Base-by-base conservation (phyloP, 495 filamentous ascomycete species). In the Penicillium canariense region DNA sequence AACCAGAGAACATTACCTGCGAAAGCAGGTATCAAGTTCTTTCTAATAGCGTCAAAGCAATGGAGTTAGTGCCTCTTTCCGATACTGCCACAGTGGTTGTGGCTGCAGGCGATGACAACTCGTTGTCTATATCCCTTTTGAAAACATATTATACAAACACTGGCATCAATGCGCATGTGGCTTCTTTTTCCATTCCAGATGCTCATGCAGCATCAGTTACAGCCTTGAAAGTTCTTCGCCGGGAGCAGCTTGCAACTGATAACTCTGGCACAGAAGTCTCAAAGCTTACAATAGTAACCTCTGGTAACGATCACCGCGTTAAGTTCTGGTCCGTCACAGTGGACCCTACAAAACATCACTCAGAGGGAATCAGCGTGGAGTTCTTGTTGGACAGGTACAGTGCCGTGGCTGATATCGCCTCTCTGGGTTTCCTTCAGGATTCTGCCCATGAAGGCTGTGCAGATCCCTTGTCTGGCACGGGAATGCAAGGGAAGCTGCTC, bases 61-160 rank as follows among this genome's bases (percentile, higher is more conserved):
- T 84, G 23, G 65, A 77, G 5, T 25, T 73, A 11, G 55, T 76
- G 2, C 52, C 60, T 2, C 48, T 68, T 1, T 72, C 63, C 1
- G 62, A 58, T n/a, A 56, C 55, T 0, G 42, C 50, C 2, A 77
- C 73, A 26, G 30, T 93, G 8, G 55, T 93, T 15, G 65, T 86
- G n/a, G 87, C 88, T 0, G 90, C 88, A 14, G 89, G 92, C 5
- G 92, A 97, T 58, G 92, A 96, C 60, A 91, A 91, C 58, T 85
- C 87, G 3, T 61, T 96, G 0, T 81, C 79, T 0, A 60, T 93
- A 9, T 79, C 84, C 1, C 70, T 80, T 25, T 52, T 84, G 38
- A 43, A 50, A 38, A 62, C 61, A 15, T 32, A 46, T 22, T 25
- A 58, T 31, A 56, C 47, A 5, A 36, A 38, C 10, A 30, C 43